Percentiles rank a stretch among this genome's conserved stretches.
These are phyloP conservation scores for Talaromyces marneffei DNA, from an alignment of 2,329 filamentous ascomycete species.

Conservation along the genomic window DNA sequence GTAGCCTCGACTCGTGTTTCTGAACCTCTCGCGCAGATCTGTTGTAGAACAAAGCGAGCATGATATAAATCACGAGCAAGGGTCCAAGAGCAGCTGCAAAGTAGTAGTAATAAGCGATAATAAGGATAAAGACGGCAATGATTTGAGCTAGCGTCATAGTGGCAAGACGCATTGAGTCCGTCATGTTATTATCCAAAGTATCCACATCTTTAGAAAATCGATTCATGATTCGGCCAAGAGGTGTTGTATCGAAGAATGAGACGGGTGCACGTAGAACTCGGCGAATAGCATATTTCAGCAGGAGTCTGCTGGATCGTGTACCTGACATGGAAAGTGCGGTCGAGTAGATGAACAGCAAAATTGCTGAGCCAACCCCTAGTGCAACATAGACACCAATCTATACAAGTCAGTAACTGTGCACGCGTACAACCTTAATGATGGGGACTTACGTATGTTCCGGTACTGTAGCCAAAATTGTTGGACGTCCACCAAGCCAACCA, in stretches of 20 bases:
- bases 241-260: slow-evolving; percentile 72
- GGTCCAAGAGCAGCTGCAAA: slow-evolving; percentile 58
- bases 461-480: slow-evolving; percentile 53
- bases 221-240: slow-evolving; percentile 83
- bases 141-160: slow-evolving; percentile 75
- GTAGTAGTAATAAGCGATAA: slow-evolving; percentile 83
- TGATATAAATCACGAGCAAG: slow-evolving; percentile 66
- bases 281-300: slow-evolving; percentile 64
- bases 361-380: slow-evolving; percentile 63
- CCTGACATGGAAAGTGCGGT: slow-evolving; percentile 67
- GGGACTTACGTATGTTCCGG: slow-evolving; percentile 47
- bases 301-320: slow-evolving; percentile 64
- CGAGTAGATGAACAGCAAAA: slow-evolving; percentile 71
- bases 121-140: slow-evolving; percentile 70
- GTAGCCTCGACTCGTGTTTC: slow-evolving; percentile 76
- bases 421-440: background rate
- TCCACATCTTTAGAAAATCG: slow-evolving; percentile 87
- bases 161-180: slow-evolving; percentile 83
- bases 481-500: slow-evolving; percentile 90
- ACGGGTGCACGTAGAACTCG: slow-evolving; percentile 66
- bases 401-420: background rate
- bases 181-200: slow-evolving; percentile 83
- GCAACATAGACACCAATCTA: slow-evolving; percentile 62
- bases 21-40: slow-evolving; percentile 83
- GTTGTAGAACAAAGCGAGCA: slow-evolving; percentile 76